These are phyloP conservation scores for Verticillium albo-atrum DNA, from an alignment of 2,329 filamentous ascomycete species.

Conservation along the genomic window DNA sequence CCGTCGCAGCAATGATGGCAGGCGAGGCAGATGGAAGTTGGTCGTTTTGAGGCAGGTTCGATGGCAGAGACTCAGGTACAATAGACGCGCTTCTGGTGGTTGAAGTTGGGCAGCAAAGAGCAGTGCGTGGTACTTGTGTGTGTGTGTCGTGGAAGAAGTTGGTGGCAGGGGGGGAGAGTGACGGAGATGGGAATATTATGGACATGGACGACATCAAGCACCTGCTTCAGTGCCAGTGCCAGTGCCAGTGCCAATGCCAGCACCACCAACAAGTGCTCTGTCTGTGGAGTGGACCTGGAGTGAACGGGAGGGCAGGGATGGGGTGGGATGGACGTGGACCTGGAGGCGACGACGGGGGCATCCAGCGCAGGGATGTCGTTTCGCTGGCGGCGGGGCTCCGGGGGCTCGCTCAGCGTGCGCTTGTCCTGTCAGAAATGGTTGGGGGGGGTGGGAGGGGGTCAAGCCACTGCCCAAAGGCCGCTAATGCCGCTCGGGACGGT, in stretches of 20 bases:
- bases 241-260: neutral
- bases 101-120: neutral
- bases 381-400: neutral
- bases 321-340: neutral
- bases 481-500: neutral
- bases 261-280: neutral
- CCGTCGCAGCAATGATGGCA: too few species aligned
- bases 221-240: neutral
- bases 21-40: too few species aligned
- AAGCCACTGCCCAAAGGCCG: neutral
- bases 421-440: neutral
- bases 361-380: neutral
- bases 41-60: neutral
- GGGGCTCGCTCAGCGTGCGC: neutral
- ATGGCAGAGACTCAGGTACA: neutral
- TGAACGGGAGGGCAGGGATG: neutral
- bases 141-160: neutral
- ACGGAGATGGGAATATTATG: neutral
- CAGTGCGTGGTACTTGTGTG: neutral
- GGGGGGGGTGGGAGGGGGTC: neutral
- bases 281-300: neutral
- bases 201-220: neutral
- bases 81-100: neutral
- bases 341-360: neutral
- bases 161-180: neutral